Evolutionary conservation across 2,329 filamentous ascomycete genomes (phyloP).

Genomic region (Verticillium klebahnii): DNA sequence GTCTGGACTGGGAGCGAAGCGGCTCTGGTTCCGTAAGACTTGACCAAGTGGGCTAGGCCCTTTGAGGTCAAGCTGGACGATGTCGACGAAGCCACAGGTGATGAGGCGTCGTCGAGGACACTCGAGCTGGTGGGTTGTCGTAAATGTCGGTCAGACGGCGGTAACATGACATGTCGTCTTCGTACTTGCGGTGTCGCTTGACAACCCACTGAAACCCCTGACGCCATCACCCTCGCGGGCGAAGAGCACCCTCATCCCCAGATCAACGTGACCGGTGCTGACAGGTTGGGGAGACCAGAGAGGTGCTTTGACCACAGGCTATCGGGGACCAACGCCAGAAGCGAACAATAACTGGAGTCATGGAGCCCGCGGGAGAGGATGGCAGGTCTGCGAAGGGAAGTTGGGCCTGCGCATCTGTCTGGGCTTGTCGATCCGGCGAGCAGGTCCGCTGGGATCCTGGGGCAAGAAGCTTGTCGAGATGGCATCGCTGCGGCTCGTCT

Average conservation of each 20-base stretch:
- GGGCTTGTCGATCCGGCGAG: constrained; percentile 2
- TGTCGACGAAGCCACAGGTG: not conserved
- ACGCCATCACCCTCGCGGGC: not conserved
- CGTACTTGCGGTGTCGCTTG: not conserved
- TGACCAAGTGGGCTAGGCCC: not conserved
- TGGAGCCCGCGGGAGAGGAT: not conserved
- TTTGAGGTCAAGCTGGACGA: not conserved
- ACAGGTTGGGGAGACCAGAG: constrained; percentile 2
- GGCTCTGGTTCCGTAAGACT: not conserved
- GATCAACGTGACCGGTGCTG: not conserved
- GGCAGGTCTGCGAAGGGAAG: constrained; percentile 3
- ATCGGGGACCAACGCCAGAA: constrained; percentile 6
- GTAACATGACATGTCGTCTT: not conserved
- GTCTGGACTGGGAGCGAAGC: not conserved
- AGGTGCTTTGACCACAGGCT: constrained; percentile 12
- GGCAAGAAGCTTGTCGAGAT: not conserved
- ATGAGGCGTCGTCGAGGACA: not conserved
- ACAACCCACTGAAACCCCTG: not conserved
- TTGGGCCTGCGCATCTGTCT: constrained; percentile 6
- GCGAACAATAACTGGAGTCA: constrained; percentile 1
- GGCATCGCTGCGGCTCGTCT: not conserved
- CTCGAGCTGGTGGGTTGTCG: not conserved
- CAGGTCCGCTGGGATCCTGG: not conserved
- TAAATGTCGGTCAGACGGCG: not conserved
- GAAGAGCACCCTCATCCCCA: not conserved